Evolutionary conservation across 306 rosid species (phyloP), one percentile per base, ranked within the genome.

Genomic region (Glycine latifolia): DNA sequence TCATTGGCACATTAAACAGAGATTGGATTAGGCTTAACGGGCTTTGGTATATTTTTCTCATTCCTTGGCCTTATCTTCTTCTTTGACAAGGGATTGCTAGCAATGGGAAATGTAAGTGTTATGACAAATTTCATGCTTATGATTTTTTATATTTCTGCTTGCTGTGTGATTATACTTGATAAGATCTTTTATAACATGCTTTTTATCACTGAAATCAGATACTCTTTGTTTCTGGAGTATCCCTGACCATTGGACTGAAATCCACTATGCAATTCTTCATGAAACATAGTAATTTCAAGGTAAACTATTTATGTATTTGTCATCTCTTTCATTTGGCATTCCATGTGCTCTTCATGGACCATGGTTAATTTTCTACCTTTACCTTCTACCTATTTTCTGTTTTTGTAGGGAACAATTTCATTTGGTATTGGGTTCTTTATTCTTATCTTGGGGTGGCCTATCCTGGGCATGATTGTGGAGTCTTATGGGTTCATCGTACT

Each of bases 21-120:
- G 94, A 93, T 95, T 80, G 98, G 99, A 54, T 84, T 95, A 37
- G 99, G 98, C 61, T 86, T 95, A 83, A 93, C 98, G 8, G 99
- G 98, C 77, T 93, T 93, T 78, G 99, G 99, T 14, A 59, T 95
- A 83, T 93, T 95, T 81, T 95, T 95, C 92, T 88, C 97, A 49
- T 89, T 91, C 86, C 87, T 95, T 87, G 99, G 98, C 73, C 37
- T 95, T 67, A 41, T 93, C 79, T 91, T 95, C 89, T 91, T 95
- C 89, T 95, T 95, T 35, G 98, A 93, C 90, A 89, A 93, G 92
- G 99, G 99, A 59, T 84, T 95, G 78, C 93, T 95, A 12, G 99
- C 99, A 72, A 95, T 95, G 97, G 99, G 98, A 84, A 93, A 95
- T 83, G 99, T 95, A 87, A 91, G 96, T 85, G 20, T 17, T 62